Evolutionary conservation across 768 basidiomycete genomes (phyloP), one percentile per base, ranked within the genome.

Genomic region (Amanita thiersii): DNA sequence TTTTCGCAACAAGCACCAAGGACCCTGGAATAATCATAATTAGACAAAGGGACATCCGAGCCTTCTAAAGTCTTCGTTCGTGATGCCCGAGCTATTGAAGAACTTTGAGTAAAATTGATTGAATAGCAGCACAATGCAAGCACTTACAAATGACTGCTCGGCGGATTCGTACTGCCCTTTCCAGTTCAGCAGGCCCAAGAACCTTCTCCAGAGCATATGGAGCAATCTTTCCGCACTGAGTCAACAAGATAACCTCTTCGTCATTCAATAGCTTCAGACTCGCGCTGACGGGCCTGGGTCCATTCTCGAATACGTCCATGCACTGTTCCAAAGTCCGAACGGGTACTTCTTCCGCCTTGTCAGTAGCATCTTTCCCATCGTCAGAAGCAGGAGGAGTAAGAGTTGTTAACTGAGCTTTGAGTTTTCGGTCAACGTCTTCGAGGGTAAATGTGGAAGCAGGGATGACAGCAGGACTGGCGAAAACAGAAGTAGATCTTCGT

Each of bases 1-100:
- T 99, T 98, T 65, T 99, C 96, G 63, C 96, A 99, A 65, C 94
- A 99, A 7, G 94, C 92, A 44, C 93, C 94, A 40, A 91, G 73
- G 23, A 99, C 92, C 7, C 86, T 79, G 28, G 84, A 81, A 65
- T 97, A 99, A 61, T 98, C 93, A 60, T 96, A 99, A 58, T 81
- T 66, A 15, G 73, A 56, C 70, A 82, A 77, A 0, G 96, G 96
- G 7, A 98, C 68, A 17, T 84, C 79, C 0, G 88, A 92, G 7
- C 59, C 47, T 58, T 98, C 96, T 20, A 98, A 71, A 0, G 88
- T 85, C 60, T 85, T 77, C 0, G 90, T 96, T 20, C 63, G 59
- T 2, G 90, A 89, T 1, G 87, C 80, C 9, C 94, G 88, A 31
- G 96, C 87, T 90, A 50, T 2, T 36, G 37, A 17, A 41, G n/a